phyloP scores from a whole-genome alignment of 495 filamentous ascomycete genomes.

The Diplogelasinospora grovesii region DNA sequence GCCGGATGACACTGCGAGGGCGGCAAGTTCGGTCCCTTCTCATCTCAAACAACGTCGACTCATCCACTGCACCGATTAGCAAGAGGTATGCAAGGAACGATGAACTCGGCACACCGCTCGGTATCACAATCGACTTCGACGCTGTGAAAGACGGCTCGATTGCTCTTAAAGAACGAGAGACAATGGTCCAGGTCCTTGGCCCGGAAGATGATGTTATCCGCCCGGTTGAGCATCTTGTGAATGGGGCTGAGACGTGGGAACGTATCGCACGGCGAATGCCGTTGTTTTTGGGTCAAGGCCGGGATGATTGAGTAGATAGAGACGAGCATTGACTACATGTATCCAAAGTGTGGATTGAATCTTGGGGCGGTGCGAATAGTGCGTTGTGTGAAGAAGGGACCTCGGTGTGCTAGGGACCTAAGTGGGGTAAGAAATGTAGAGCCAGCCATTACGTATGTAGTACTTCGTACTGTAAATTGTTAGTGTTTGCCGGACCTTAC shows the following conservation, averaged over 20 bases:
- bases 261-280: background rate
- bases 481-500: too few species aligned
- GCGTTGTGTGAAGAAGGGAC: too few species aligned
- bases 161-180: conserved; percentile 63
- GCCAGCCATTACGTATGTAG: too few species aligned
- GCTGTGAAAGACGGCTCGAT: conserved; percentile 59
- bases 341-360: too few species aligned
- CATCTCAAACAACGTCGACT: conserved; percentile 54
- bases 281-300: background rate
- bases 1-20: conserved; percentile 55
- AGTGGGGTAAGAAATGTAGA: too few species aligned
- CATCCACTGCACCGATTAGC: conserved; percentile 61
- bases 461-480: too few species aligned
- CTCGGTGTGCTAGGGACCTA: too few species aligned
- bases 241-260: conserved; percentile 59
- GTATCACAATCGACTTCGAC: conserved; percentile 66
- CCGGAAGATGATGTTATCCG: conserved; percentile 58
- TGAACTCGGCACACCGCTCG: conserved; percentile 60
- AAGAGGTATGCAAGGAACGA: conserved; percentile 63
- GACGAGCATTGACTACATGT: too few species aligned
- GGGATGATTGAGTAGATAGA: background rate
- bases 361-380: too few species aligned
- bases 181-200: conserved; percentile 60
- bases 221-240: conserved; percentile 53
- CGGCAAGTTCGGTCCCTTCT: conserved; percentile 54